Base-by-base conservation (phyloP, 1,139 yeast genomes). In the Lodderomyces orthopsilosis region DNA sequence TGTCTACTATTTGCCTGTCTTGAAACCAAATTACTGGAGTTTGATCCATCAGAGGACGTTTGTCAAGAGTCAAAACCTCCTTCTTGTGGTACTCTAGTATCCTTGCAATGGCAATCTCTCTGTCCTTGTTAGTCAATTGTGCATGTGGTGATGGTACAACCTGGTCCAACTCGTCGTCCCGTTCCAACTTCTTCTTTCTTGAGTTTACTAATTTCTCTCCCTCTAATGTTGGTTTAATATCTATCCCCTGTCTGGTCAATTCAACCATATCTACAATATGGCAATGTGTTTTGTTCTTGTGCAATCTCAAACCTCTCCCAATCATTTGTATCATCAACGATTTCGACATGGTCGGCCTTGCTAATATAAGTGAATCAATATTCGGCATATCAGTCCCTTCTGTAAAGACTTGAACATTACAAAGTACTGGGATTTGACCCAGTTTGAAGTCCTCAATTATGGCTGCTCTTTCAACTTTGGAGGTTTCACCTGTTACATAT, bases 371-470 rank as follows among this genome's bases (percentile, higher is more conserved):
- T 22, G 90, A 83, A 58, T 91, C 98, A 45, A 91, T 85, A 50
- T 84, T 83, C 2, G 98, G 98, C 18, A 91, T 83, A 63, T 91
- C 98, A 0, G 98, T 89, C 0, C 98, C 98, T 61, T 93, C 98
- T 0, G 96, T 91, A 53, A 91, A 85, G 2, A 91, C 89, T 19
- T 85, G 89, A 56, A 96, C 95, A 57, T 93, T 93, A 62, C 94
- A 77, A 23, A 91, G 63, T 0, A 93, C 95, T 3, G 85, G 80
- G 22, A 87, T 71, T 14, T 71, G 57, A 0, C 95, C 91, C 1
- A 63, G 54, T 48, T 72, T 75, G 57, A 91, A 91, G 38, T 77
- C 83, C 2, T 68, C 64, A 1, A 90, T 62, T 0, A 82, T 70
- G 1, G 62, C 57, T 10, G 66, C 72, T 35, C 98, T 68, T 37